Conservation (phyloP, 169 alveolate genomes). For the Plasmodium coatneyi region DNA sequence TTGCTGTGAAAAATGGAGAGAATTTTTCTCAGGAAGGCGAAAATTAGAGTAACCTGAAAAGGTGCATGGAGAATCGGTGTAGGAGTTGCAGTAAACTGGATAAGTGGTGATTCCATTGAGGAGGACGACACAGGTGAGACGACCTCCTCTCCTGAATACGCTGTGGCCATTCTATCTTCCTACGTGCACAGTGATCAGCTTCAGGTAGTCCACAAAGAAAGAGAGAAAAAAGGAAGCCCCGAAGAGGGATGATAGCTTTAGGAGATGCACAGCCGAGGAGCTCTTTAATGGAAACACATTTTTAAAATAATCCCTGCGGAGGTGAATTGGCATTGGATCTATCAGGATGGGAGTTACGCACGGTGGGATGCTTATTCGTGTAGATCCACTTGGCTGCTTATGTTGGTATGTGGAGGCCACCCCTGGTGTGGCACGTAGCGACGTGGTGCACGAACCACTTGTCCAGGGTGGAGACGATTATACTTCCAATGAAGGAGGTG, state of each 20-base stretch:
- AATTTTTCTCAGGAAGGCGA: constrained; percentile 14
- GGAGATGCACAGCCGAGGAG: neutral
- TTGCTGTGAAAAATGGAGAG: constrained; percentile 37
- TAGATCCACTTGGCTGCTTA: neutral
- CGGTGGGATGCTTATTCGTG: neutral
- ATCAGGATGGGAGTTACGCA: neutral
- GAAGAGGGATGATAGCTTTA: constrained; percentile 1
- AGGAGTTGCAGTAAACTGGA: neutral
- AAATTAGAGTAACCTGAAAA: constrained; percentile 31
- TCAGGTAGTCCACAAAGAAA: constrained; percentile 31
- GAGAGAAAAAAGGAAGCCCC: constrained; percentile 61
- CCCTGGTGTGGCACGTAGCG: neutral
- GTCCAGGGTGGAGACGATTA: constrained; percentile 41
- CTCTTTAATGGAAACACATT: neutral
- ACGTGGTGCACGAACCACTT: constrained; percentile 21
- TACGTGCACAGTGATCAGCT: constrained; percentile 45
- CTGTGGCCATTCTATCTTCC: neutral
- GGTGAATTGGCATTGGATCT: neutral
- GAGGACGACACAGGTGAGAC: neutral
- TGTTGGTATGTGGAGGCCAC: neutral
- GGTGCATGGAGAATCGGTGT: neutral
- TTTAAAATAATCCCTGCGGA: constrained; percentile 36
- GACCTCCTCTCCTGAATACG: neutral
- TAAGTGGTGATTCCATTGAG: neutral
- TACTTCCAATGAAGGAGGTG: constrained; percentile 69